Evolutionary conservation across 1,284 basidiomycete species (phyloP), one percentile per base, ranked within the genome.

Genomic region (Cryptococcus sp.): DNA sequence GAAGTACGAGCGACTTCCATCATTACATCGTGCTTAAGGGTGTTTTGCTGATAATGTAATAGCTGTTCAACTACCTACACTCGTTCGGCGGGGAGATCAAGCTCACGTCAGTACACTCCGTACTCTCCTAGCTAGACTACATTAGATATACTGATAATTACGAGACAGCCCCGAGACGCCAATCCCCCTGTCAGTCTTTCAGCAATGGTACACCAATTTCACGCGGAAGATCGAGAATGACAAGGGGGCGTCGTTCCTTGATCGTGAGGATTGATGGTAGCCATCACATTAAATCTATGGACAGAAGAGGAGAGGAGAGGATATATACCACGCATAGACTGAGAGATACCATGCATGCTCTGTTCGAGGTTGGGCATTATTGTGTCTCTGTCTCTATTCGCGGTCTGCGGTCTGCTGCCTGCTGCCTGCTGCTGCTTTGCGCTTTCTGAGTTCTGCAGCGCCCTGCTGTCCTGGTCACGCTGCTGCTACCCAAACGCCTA

Each of bases 51-150:
- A 8, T 8, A 35, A 35, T 8, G 31, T 8, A 35, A 35, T 84
- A 93, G 76, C 80, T 94, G 47, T 86, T 93, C 81, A 91, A 92
- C 72, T 93, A 90, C 72, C 72, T 93, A 4, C 86, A 88, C 42
- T 86, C 90, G 1, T 95, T 93, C 70, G 83, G 82, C 7, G 80
- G 84, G 3, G 76, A 77, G 27, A 67, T 71, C 51, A 83, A 81
- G 8, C 73, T 80, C 42, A 76, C 82, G 59, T 83, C 80, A 25
- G 77, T 77, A 11, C 13, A 19, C 39, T n/a, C 10, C 40, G 15
- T 17, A 23, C 22, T 40, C 35, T 54, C n/a, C 4, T 15, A 27
- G n/a, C 27, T 0, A 3, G 27, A n/a, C 67, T 70, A n/a, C 59
- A 35, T 17, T 4, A n/a, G 8, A 27, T 44, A 27, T 86, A 22